Conservation (phyloP, 768 basidiomycete genomes). For the Hericium coralloides region DNA sequence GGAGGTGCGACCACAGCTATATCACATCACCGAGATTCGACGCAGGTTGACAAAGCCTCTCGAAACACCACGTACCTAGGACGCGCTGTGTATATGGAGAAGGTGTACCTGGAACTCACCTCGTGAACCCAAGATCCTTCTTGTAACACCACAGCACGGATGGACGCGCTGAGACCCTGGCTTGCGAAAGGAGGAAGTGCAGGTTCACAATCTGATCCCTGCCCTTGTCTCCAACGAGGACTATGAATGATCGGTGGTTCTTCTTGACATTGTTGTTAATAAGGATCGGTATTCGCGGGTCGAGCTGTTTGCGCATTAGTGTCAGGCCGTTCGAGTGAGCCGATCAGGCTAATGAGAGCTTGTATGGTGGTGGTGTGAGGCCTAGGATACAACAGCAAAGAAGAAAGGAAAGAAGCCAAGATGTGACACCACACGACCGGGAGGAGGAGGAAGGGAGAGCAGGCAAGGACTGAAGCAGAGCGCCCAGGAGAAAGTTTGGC, state of each 20-base stretch:
- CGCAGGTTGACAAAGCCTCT: no score
- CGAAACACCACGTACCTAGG: no score
- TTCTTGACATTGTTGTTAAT: conserved; percentile 91
- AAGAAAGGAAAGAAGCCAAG: no score
- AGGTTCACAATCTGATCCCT: conserved; percentile 95
- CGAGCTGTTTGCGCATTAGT: conserved; percentile 78
- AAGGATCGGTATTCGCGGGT: conserved; percentile 85
- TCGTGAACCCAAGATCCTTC: conserved; percentile 95
- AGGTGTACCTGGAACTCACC: conserved; percentile 34
- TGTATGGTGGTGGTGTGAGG: no score
- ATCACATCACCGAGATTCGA: no score
- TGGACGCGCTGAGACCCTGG: conserved; percentile 78
- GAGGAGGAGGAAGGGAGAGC: background rate
- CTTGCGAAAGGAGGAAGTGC: conserved; percentile 91
- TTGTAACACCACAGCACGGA: conserved; percentile 99
- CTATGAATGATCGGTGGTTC: conserved; percentile 91
- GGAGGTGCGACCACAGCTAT: no score
- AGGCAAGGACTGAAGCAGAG: background rate
- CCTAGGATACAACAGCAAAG: no score
- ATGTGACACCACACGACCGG: background rate
- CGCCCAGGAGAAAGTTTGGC: background rate
- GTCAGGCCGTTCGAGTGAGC: background rate
- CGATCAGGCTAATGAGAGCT: no score
- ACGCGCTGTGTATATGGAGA: background rate
- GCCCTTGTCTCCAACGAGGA: conserved; percentile 90